Base-by-base conservation (phyloP, 2,329 filamentous ascomycete species). In the Emericellopsis atlantica region DNA sequence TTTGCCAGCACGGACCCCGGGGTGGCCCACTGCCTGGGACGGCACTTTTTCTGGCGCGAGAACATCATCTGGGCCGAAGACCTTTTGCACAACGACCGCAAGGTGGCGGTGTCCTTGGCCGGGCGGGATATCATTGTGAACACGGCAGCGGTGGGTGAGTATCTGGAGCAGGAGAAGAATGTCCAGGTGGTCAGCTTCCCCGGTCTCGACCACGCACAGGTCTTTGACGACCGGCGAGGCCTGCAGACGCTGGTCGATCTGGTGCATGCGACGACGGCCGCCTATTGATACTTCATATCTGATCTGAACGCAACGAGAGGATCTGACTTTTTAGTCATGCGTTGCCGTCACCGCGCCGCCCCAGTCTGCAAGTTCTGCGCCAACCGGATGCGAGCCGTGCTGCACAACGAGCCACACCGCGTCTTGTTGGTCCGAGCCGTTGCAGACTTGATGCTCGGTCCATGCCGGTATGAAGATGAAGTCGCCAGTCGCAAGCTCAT, bases 11-110 rank as follows among this genome's bases (percentile, higher is more conserved):
- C 70, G 41, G 81, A 86, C 48, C 74, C 77, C 23, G 77, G 77
- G 2, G 76, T 83, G 2, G 72, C 80, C 9, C 70, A 81, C 42
- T 76, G 74, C 9, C 61, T 86, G 1, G 73, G 70, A 0, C 63
- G 81, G 4, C 70, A 79, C 49, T 84, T 86, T 59, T 84, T 83
- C 58, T 86, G 81, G 82, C 67, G 67, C 22, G 70, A 84, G 48
- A 84, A 81, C 46, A 74, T 82, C 32, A 59, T 83, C 7, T 86
- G 81, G 81, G 76, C 74, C 48, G 76, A 84, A 37, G 76, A 83
- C 45, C 55, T 84, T 36, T 46, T 69, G 31, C 37, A 32, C 23
- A 36, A 41, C 21, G 33, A 35, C 33, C 44, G 37, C 4, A 47
- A 46, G 6, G 69, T 78, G 10, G 76, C 73, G 0, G 76, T 82